Base-by-base conservation (phyloP, 1,139 yeast species). In the Groenewaldozyma auringiensis region DNA sequence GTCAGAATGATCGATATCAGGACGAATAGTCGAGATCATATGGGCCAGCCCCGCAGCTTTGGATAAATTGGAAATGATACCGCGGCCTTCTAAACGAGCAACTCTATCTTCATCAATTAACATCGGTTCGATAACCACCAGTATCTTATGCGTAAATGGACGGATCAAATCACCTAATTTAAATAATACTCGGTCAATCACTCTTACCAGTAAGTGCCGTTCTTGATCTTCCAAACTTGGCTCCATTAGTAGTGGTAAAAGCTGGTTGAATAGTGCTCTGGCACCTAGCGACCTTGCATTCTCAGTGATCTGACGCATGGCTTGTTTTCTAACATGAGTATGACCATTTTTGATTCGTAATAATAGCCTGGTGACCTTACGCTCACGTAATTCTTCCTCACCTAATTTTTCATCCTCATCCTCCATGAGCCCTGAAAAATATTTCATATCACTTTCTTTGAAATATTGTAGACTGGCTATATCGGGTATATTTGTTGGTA, bases 11-110 rank as follows among this genome's bases (percentile, higher is more conserved):
- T 84, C 95, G 35, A 92, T 74, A 62, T 87, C 94, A 0, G 94
- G 88, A 47, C 95, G 72, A 62, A 89, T 69, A 0, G 82, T 77
- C 1, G 87, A 72, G 29, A 92, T 77, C 77, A 88, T 82, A 40
- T 79, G 80, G 0, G 87, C 77, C 36, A 89, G 65, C 0, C 98
- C 98, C 1, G 86, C 92, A 1, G 94, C 86, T 56, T 81, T 81
- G 4, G 95, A 69, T 29, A 89, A 66, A 53, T 76, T 81, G 0
- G 92, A 74, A 11, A 89, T 76, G 25, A 88, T 78, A 51, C 87
- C 96, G 44, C 86, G 70, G 1, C 95, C 94, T 58, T 86, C 95
- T 2, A 76, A 66, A 50, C 96, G 70, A 1, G 89, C 74, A 21
- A 79, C 74, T 46, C 74, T 70, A 59, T 87, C 94, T 52, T 84